Evolutionary conservation across 2,329 filamentous ascomycete genomes (phyloP), one percentile per base, ranked within the genome.

Genomic region (Paraphaeosphaeria sporulosa): DNA sequence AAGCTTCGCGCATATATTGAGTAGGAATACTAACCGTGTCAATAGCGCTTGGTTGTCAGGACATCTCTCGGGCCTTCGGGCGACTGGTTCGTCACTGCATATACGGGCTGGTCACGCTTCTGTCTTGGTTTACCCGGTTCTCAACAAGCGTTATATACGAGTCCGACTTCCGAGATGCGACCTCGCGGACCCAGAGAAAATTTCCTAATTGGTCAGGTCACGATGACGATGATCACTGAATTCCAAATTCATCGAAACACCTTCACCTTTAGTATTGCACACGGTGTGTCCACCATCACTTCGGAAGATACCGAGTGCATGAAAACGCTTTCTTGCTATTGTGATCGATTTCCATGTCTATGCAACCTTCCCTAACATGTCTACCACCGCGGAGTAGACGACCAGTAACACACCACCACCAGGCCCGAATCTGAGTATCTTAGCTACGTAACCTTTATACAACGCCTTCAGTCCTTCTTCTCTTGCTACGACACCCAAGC

Each of bases 381-480:
- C 68, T 58, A 68, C 30, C 17, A 72, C 71, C 4, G 70, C 69
- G 9, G 68, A 70, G 57, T 74, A 73, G 2, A 74, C 71, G 10
- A 73, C 67, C 52, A 74, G 43, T 55, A 74, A 60, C 30, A 74
- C 69, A 3, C 72, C 71, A 40, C 71, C 72, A 6, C 71, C 71
- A 13, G 71, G 71, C 3, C 72, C 71, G 62, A 74, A 73, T 48
- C 70, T 69, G 40, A 73, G 57, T 21, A 73, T 72, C 58, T 74
- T 73, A 1, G 71, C 71, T 40, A 73, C 50, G 57, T 74, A 74
- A 5, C 71, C 71, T 54, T 74, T 74, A 56, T 74, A 74, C 40
- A 74, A 56, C 17, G 71, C 71, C 49, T 55, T 62, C 30, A 71
- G 61, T 2, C 71, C 71, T 48, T 74, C 71, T 47, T 74, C 71